Evolutionary conservation across 495 filamentous ascomycete species (phyloP).

Genomic region (Penicillium arizonense): DNA sequence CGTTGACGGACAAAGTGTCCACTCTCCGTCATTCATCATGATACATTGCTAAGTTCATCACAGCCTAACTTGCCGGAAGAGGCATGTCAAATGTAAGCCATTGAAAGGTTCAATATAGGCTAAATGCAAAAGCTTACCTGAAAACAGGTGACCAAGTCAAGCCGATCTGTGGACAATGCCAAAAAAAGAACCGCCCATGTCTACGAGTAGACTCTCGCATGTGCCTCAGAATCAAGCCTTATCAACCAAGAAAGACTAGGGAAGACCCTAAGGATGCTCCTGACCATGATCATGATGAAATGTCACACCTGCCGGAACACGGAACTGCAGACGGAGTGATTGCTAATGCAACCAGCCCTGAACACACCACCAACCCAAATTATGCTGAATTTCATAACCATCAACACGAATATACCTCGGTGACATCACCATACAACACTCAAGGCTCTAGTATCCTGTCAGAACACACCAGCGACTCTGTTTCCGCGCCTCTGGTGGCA

Average conservation of each 20-base stretch:
- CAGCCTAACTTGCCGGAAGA: constrained; percentile 12
- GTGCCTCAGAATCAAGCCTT: constrained; percentile 7
- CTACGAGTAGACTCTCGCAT: constrained; percentile 6
- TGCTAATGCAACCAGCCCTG: constrained; percentile 6
- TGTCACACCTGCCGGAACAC: constrained; percentile 1
- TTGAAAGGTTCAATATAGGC: constrained; percentile 1
- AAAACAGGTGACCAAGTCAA: constrained; percentile 11
- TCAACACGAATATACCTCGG: neutral
- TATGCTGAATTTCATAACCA: neutral
- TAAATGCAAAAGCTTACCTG: constrained; percentile 4
- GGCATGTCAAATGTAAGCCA: constrained; percentile 11
- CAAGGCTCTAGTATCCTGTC: neutral
- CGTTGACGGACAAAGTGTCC: neutral
- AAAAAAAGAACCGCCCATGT: constrained; percentile 10
- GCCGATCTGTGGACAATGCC: constrained; percentile 8
- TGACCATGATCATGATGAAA: constrained; percentile 2
- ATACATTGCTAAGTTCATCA: constrained; percentile 2
- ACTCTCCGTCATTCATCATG: neutral
- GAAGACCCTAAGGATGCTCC: constrained; percentile 5
- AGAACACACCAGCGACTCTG: constrained; percentile 3
- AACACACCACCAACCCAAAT: neutral
- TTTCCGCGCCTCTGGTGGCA: constrained; percentile 4
- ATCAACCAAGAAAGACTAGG: neutral
- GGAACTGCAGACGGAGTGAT: constrained; percentile 1
- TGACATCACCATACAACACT: constrained; percentile 5